Conservation (phyloP, 2,329 filamentous ascomycete species). For the Neurospora sp. region DNA sequence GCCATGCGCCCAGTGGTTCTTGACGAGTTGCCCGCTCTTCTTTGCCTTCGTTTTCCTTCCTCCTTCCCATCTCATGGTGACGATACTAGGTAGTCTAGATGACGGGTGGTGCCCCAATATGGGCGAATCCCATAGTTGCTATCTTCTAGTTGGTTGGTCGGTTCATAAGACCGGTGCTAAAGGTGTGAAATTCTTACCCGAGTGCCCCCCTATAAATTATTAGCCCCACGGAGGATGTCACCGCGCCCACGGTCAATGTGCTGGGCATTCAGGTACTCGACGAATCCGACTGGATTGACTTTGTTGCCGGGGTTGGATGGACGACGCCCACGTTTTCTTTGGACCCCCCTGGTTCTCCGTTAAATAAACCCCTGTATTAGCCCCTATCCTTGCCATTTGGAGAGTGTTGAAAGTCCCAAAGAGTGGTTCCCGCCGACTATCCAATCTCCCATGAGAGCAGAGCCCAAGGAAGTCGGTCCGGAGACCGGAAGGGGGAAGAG, state of each 20-base stretch:
- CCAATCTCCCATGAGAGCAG: background rate
- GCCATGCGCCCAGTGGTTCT: background rate
- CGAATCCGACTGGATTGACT: background rate
- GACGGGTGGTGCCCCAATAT: background rate
- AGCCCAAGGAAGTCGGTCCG: background rate
- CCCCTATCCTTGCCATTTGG: background rate
- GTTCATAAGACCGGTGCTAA: background rate
- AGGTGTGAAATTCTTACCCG: background rate
- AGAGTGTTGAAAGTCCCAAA: background rate
- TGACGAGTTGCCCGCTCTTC: background rate
- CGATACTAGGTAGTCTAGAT: background rate
- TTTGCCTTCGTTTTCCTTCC: background rate
- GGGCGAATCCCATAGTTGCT: background rate
- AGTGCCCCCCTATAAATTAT: background rate
- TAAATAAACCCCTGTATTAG: background rate
- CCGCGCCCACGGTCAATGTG: background rate
- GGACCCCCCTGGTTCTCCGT: background rate
- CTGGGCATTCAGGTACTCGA: background rate
- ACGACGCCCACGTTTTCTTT: background rate
- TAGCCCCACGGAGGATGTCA: background rate
- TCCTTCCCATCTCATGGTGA: background rate
- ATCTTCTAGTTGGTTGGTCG: background rate
- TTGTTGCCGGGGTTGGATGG: background rate
- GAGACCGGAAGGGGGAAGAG: background rate
- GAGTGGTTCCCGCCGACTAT: background rate